Evolutionary conservation across 2,329 filamentous ascomycete genomes (phyloP), one percentile per base, ranked within the genome.

Genomic region (Pseudogymnoascus sp.): DNA sequence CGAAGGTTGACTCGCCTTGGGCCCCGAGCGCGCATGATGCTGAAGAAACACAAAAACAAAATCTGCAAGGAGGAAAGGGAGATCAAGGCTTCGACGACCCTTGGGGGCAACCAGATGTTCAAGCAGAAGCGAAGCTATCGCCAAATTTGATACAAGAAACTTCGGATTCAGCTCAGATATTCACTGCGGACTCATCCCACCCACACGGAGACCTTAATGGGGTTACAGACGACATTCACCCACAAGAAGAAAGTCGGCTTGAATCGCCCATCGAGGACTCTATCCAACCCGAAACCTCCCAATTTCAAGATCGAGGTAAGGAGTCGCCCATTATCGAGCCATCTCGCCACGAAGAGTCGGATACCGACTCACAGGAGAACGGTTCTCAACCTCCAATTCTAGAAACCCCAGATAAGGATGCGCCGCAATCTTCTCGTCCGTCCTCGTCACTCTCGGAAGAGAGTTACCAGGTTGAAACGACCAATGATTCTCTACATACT

Each of bases 391-490:
- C 29, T 21, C n/a, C 9, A 18, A 4, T 3, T 9, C 18, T 5
- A 12, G 48, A 40, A 48, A 62, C 35, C 35, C 59, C 59, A 55
- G 65, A 67, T 21, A 60, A 59, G 27, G 66, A 65, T 39, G 48
- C 29, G 48, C 59, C 45, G 4, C 59, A 61, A 15, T 68, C 67
- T 8, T 70, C 70, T 8, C 66, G 68, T 40, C 63, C 67, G 18
- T 70, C 71, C 7, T 70, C 68, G 3, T 69, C 71, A 3, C 68
- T 67, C 3, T 72, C 71, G 2, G 69, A 72, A 35, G 63, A 63
- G 12, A 72, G 70, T 61, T 66, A 66, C 15, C 68, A 67, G 42
- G 66, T 71, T 42, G 71, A 69, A 52, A 21, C 29, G 10, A 37
- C 61, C 10, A 45, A 62, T n/a, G 71, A 72, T 15, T 72, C 71